Evolutionary conservation across 108 stramenopile genomes (phyloP).

Genomic region (Heterococcus sp.): DNA sequence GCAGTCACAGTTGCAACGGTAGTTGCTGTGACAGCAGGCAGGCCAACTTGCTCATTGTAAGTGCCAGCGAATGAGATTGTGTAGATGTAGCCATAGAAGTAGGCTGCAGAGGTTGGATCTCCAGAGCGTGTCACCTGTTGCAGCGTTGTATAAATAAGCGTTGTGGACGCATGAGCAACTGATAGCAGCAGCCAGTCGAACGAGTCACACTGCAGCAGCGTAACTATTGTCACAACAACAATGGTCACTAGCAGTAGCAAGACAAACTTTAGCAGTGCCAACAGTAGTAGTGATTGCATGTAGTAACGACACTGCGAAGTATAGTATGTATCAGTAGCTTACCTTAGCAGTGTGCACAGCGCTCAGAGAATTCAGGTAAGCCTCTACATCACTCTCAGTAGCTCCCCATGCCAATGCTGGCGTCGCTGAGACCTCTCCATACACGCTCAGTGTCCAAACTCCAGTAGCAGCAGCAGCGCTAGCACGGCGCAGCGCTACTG

Average conservation of each 20-base stretch:
- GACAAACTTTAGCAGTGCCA: no score
- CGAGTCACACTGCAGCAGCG: no score
- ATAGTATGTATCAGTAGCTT: no score
- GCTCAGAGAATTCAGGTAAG: conserved; percentile 4
- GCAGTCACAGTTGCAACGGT: neutral
- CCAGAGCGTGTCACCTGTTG: conserved; percentile 16
- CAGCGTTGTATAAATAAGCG: no score
- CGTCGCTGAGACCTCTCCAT: conserved; percentile 32
- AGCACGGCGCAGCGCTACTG: conserved; percentile 38
- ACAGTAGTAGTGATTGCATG: no score
- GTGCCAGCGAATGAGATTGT: conserved; percentile 23
- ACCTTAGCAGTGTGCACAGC: conserved; percentile 31
- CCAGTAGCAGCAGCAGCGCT: no score
- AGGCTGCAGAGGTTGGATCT: conserved; percentile 37
- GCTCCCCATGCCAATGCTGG: conserved; percentile 28
- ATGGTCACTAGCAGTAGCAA: no score
- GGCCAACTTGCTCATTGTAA: neutral
- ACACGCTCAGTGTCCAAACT: conserved; percentile 31
- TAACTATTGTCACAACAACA: no score
- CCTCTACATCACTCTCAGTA: conserved; percentile 19
- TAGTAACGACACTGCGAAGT: no score
- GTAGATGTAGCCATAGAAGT: conserved; percentile 50
- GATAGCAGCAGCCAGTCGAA: neutral
- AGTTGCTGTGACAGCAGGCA: neutral
- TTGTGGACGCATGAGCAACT: no score